Evolutionary conservation across 2,329 filamentous ascomycete genomes (phyloP).

Genomic region (Colletotrichum graminicola): DNA sequence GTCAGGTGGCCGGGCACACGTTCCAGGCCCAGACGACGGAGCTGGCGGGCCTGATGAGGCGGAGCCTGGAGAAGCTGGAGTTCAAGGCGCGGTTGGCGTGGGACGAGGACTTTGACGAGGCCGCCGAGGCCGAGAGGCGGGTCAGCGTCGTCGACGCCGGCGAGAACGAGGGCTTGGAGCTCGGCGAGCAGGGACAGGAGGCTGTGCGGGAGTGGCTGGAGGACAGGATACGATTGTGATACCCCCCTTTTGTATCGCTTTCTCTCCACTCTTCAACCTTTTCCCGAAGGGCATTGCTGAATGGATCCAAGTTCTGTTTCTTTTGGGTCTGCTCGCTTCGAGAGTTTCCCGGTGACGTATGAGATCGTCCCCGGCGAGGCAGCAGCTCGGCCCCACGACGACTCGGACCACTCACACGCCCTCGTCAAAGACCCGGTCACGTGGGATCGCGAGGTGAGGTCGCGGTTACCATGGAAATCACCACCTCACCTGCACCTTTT

Average conservation of each 20-base stretch:
- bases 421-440: not conserved
- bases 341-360: not conserved
- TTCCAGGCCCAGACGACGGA: conserved; percentile 62
- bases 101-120: conserved; percentile 55
- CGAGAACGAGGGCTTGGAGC: conserved; percentile 46
- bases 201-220: conserved; percentile 50
- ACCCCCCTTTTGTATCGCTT: not conserved
- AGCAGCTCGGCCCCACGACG: not conserved
- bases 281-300: not conserved
- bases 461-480: not conserved
- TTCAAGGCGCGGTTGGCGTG: conserved; percentile 56
- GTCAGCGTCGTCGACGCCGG: conserved; percentile 57
- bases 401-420: too few species aligned
- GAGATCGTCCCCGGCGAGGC: not conserved
- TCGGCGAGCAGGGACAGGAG: conserved; percentile 47
- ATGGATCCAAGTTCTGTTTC: not conserved
- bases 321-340: not conserved
- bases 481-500: not conserved
- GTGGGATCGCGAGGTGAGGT: not conserved
- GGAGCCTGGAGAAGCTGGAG: conserved; percentile 62
- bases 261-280: not conserved
- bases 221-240: conserved; percentile 38
- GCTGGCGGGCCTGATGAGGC: conserved; percentile 61
- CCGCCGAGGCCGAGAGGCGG: conserved; percentile 52
- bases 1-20: conserved; percentile 53